phyloP scores from a whole-genome alignment of 768 basidiomycete species.

The Boletus fagicola region DNA sequence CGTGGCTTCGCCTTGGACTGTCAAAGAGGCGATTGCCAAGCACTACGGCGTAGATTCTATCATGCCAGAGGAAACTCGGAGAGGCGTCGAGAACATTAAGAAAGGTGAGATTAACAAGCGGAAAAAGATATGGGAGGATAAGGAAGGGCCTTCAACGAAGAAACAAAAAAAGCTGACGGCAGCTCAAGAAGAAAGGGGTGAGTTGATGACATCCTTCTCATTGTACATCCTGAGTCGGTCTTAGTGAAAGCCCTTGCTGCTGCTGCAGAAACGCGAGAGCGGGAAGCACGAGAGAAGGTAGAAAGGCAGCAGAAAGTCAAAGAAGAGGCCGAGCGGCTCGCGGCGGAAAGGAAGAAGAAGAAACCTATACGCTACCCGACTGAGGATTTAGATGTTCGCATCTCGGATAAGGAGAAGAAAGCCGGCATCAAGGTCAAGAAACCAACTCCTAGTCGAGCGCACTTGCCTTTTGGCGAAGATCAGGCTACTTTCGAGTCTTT shows the following conservation, averaged over 20 bases:
- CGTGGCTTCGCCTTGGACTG: conserved; percentile 94
- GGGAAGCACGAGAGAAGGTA: conserved; percentile 67
- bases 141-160: conserved; percentile 78
- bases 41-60: conserved; percentile 81
- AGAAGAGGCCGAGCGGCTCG: conserved; percentile 69
- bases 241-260: conserved; percentile 32
- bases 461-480: conserved; percentile 67
- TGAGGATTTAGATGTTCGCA: conserved; percentile 82
- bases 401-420: conserved; percentile 81
- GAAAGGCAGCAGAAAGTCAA: conserved; percentile 63
- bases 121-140: conserved; percentile 88
- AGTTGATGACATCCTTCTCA: conserved; percentile 4
- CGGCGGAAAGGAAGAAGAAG: conserved; percentile 82
- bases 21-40: conserved; percentile 80
- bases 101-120: conserved; percentile 90
- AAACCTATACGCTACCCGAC: conserved; percentile 90
- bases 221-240: conserved; percentile 11
- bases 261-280: conserved; percentile 61
- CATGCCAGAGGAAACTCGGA: conserved; percentile 83
- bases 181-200: conserved; percentile 75
- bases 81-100: conserved; percentile 75
- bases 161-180: conserved; percentile 77
- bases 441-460: conserved; percentile 59
- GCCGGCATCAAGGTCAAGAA: conserved; percentile 67
- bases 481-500: conserved; percentile 76